Evolutionary conservation across 2,329 filamentous ascomycete species (phyloP), one percentile per base, ranked within the genome.

Genomic region (Remersonia thermophila): DNA sequence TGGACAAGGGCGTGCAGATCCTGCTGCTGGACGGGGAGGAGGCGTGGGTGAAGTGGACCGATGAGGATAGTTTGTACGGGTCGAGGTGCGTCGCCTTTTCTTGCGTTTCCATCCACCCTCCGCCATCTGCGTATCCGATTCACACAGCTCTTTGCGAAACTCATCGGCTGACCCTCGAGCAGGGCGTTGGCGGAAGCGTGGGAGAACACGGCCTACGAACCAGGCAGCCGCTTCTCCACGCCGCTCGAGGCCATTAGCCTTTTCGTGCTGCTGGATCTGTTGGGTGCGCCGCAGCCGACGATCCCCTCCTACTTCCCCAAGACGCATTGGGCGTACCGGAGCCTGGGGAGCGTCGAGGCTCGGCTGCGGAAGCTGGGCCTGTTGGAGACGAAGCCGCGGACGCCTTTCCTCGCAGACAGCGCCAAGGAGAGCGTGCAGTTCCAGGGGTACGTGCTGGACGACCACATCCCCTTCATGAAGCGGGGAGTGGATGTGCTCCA

Each of bases 21-120:
- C 47, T 98, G 18, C 70, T 98, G 37, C 61, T 98, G 7, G 91
- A 98, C 52, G 91, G 91, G 4, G 91, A 98, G 60, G 91, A 98
- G 58, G 87, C 91, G 0, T 98, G 93, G 58, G 62, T 73, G 15
- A 58, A 58, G 1, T 98, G 91, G 91, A 81, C 77, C 1, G 72
- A 73, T 26, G 72, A 67, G 0, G 91, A 98, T 57, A 93, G 83
- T 4, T 61, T 95, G 4, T 98, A 98, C 51, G 91, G 91, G 3
- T 74, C 89, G 13, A 75, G 85, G 77, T 82, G 63, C 28, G 65
- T 44, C 32, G 32, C 16, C 14, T 6, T 6, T 6, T 33, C 14
- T 28, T n/a, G 27, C 11, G 11, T 28, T 28, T 14, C 25, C 25
- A 7, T 12, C 25, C 25, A 11, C 23, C 12, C 13, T 32, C 15